Evolutionary conservation across 2,329 filamentous ascomycete genomes (phyloP).

Genomic region (Beauveria medogensis): DNA sequence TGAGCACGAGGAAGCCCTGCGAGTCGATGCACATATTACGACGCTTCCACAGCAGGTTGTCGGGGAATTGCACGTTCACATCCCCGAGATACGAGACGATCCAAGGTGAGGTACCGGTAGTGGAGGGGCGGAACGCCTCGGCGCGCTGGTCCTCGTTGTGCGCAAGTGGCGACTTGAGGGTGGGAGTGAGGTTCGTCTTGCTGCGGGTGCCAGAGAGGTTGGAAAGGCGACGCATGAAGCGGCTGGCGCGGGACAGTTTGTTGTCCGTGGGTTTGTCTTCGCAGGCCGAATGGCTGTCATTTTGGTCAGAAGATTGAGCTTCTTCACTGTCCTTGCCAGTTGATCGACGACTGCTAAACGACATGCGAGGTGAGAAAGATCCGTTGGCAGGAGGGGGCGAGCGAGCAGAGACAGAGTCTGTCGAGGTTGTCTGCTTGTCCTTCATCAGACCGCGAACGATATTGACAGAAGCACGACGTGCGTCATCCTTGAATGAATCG

Average conservation of each 20-base stretch:
- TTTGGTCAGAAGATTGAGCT: constrained; percentile 32
- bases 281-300: constrained; percentile 38
- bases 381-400: constrained; percentile 18
- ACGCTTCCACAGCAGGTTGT: constrained; percentile 93
- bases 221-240: constrained; percentile 52
- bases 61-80: constrained; percentile 94
- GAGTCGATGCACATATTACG: constrained; percentile 80
- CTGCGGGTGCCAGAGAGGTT: constrained; percentile 40
- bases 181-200: constrained; percentile 24
- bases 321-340: constrained; percentile 32
- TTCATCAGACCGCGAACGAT: constrained; percentile 55
- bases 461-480: constrained; percentile 50
- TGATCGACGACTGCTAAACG: constrained; percentile 29
- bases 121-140: constrained; percentile 22
- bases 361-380: constrained; percentile 52
- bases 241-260: constrained; percentile 44
- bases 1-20: constrained; percentile 75
- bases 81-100: constrained; percentile 69
- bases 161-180: constrained; percentile 26
- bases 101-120: constrained; percentile 24
- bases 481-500: constrained; percentile 28
- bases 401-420: constrained; percentile 38
- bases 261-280: constrained; percentile 40
- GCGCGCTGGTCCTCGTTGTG: not conserved
- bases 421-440: constrained; percentile 46